Base-by-base conservation (phyloP, 805 yeast genomes). In the Metschnikowia colocasiae region DNA sequence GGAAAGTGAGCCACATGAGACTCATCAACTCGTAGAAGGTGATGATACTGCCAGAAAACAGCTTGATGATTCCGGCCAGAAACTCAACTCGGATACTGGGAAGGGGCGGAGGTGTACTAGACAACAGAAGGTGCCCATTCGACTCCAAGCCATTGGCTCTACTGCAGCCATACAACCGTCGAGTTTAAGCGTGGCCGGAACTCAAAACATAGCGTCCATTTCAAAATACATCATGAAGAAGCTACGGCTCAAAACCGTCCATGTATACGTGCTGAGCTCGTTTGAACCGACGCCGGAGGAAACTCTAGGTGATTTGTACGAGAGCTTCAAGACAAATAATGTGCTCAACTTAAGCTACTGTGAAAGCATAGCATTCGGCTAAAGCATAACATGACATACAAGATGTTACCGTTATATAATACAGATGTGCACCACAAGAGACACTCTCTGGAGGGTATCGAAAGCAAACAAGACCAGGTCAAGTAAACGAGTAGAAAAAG, bases 131-230 rank as follows among this genome's bases (percentile, higher is more conserved):
- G 63, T 81, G 13, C 71, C 78, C 1, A 64, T 82, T 7, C 61
- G 87, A 30, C 79, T 83, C 56, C 79, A 75, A 50, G 76, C 87
- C 1, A 78, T 83, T 29, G 87, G 87, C 0, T 75, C 85, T 0
- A 71, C 81, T 0, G 75, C 77, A 1, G 65, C 68, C 3, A 64
- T 83, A 3, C 64, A 59, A 1, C 86, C 86, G 0, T 64, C 69
- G 2, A 68, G 77, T 1, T 81, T 77, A 57, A 74, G 71, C 48
- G 78, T 79, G 2, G 71, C 80, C 12, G 59, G 70, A 19, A 64
- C 67, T 26, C 81, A 76, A 48, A 73, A 72, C 4, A 72, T 78
- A 41, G 65, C 74, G 3, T 75, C 80, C 1, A 59, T 80, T 31
- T 61, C 65, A 25, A 71, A 62, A 49, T 82, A 78, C 54, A 56